A percentile compares a stretch with the other conserved stretches of the same genome.
These are phyloP conservation scores for Penicillium atrosanguineum DNA, from an alignment of 495 filamentous ascomycete genomes.

Conservation along the genomic window DNA sequence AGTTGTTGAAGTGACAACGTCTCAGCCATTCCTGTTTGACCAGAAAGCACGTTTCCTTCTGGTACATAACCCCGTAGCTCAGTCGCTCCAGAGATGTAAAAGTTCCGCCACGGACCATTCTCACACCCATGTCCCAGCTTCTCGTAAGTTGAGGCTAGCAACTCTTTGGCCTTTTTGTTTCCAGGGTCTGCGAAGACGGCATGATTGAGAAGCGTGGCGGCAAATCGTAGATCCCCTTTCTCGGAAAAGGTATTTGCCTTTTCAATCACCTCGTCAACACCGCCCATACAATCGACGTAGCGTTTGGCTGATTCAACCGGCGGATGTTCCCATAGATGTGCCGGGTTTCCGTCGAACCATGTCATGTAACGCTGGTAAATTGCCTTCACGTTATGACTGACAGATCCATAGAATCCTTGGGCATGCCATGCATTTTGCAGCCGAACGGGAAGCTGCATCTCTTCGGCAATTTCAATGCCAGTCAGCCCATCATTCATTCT, in stretches of 20 bases:
- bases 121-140: slow-evolving; percentile 21
- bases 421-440: slow-evolving; percentile 22
- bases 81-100: slow-evolving; percentile 16
- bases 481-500: slow-evolving; percentile 24
- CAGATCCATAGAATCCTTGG: slow-evolving; percentile 33
- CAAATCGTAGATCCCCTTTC: slow-evolving; percentile 20
- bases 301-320: slow-evolving; percentile 19
- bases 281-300: slow-evolving; percentile 26
- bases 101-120: slow-evolving; percentile 21
- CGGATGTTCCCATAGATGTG: slow-evolving; percentile 33
- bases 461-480: slow-evolving; percentile 33
- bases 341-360: slow-evolving; percentile 38
- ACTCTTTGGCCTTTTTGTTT: background rate
- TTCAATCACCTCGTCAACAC: slow-evolving; percentile 12
- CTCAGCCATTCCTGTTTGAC: background rate
- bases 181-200: slow-evolving; percentile 13
- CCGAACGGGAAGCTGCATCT: slow-evolving; percentile 20
- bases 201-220: slow-evolving; percentile 21
- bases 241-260: slow-evolving; percentile 10
- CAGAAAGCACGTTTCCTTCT: background rate
- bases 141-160: slow-evolving; percentile 17
- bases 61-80: slow-evolving; percentile 3
- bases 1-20: slow-evolving; percentile 15
- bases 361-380: slow-evolving; percentile 37
- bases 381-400: slow-evolving; percentile 37